Percentiles rank a stretch among this genome's conserved stretches.
Conservation (phyloP, 768 basidiomycete genomes). For the Russula griseocarnosa region DNA sequence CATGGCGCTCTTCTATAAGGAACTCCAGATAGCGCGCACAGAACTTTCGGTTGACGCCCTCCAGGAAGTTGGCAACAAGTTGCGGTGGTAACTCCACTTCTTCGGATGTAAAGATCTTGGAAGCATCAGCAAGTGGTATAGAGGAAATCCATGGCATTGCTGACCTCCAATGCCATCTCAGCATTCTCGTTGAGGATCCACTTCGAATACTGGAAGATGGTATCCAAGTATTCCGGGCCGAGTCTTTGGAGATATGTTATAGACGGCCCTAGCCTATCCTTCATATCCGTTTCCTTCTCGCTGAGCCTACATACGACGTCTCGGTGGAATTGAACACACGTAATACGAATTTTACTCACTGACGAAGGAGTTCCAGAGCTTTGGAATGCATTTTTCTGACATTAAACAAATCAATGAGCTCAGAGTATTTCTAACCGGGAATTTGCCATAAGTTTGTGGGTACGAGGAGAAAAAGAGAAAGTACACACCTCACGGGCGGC, state of each 20-base stretch:
- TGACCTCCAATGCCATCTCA: constrained; percentile 72
- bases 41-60: constrained; percentile 60
- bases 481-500: constrained; percentile 67
- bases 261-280: constrained; percentile 78
- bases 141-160: constrained; percentile 1
- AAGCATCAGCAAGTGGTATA: neutral
- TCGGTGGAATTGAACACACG: no score
- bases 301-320: constrained; percentile 57
- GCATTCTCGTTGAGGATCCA: constrained; percentile 82
- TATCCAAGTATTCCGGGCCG: constrained; percentile 73
- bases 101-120: constrained; percentile 91
- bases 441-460: neutral
- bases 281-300: constrained; percentile 67
- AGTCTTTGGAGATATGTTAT: constrained; percentile 89
- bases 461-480: neutral
- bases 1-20: constrained; percentile 69
- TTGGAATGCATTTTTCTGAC: constrained; percentile 95
- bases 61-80: constrained; percentile 73
- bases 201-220: constrained; percentile 74
- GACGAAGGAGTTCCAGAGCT: constrained; percentile 75
- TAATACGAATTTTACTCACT: constrained; percentile 50
- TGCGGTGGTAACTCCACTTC: constrained; percentile 85
- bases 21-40: constrained; percentile 83
- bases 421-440: constrained; percentile 72
- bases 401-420: constrained; percentile 86